Conservation (phyloP, 306 rosid genomes). For the Mucuna pruriens region DNA sequence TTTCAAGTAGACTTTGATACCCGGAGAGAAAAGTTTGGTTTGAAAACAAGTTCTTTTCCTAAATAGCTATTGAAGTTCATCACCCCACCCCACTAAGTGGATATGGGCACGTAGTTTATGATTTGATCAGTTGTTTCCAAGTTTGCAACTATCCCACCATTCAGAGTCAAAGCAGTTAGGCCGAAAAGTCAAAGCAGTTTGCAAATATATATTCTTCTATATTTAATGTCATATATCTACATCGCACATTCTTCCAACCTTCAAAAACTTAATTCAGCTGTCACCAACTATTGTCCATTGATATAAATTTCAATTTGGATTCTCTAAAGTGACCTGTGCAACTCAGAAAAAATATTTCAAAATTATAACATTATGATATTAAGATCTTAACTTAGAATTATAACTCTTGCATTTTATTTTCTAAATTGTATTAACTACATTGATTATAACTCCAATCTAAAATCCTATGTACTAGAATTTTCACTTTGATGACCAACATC, state of each 20-base stretch:
- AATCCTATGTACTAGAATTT: slow-evolving; percentile 18
- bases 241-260: not conserved
- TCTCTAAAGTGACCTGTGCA: not conserved
- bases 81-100: not conserved
- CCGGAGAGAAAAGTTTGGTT: not conserved
- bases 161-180: not conserved
- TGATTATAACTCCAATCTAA: not conserved
- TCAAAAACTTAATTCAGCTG: slow-evolving; percentile 1
- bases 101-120: not conserved
- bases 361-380: not conserved
- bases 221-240: not conserved
- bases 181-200: too few species aligned
- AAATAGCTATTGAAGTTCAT: not conserved
- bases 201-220: not conserved
- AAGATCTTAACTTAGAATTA: too few species aligned
- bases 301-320: slow-evolving; percentile 5
- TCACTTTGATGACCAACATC: not conserved
- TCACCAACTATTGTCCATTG: slow-evolving; percentile 27
- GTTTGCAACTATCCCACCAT: not conserved
- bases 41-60: not conserved
- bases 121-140: not conserved
- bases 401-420: not conserved
- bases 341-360: not conserved
- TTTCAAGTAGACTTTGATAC: too few species aligned
- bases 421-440: not conserved